These are phyloP conservation scores for Acorus calamus DNA, from an alignment of 106 monocot genomes.

Conservation along the genomic window DNA sequence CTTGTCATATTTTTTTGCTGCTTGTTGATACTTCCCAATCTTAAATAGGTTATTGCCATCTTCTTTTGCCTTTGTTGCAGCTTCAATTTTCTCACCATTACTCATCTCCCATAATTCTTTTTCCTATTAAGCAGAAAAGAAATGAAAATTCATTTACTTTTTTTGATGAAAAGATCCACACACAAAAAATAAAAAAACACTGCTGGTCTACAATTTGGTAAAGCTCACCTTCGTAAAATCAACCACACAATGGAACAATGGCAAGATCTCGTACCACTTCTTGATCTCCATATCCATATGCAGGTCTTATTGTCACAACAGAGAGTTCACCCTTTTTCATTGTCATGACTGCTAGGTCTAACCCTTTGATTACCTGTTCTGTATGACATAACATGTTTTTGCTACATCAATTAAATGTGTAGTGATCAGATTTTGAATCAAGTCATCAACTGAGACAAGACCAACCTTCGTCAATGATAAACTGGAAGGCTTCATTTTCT, in stretches of 20 bases:
- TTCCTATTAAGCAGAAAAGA: constrained; percentile 27
- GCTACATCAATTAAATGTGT: no score
- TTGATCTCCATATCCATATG: constrained; percentile 46
- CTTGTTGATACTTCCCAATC: constrained; percentile 47
- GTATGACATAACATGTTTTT: no score
- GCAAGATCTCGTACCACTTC: constrained; percentile 21
- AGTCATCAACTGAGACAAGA: background rate
- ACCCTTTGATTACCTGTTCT: constrained; percentile 58
- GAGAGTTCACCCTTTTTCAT: constrained; percentile 61
- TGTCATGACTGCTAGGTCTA: constrained; percentile 55
- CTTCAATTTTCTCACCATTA: constrained; percentile 35
- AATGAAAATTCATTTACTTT: background rate
- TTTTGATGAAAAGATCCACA: background rate
- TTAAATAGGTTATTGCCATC: constrained; percentile 55
- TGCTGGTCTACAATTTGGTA: no score
- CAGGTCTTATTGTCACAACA: constrained; percentile 43
- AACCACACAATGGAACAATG: constrained; percentile 41
- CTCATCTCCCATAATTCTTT: constrained; percentile 55
- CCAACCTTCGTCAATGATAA: constrained; percentile 63
- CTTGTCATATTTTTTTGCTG: constrained; percentile 59
- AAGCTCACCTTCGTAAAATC: constrained; percentile 59
- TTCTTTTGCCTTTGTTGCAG: constrained; percentile 40
- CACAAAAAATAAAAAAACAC: no score
- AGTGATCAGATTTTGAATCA: no score
- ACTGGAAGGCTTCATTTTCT: constrained; percentile 28